Percentiles rank a stretch among this genome's conserved stretches.
Evolutionary conservation across 805 yeast species (phyloP).

Genomic region (Cyberlindnera meyerae): DNA sequence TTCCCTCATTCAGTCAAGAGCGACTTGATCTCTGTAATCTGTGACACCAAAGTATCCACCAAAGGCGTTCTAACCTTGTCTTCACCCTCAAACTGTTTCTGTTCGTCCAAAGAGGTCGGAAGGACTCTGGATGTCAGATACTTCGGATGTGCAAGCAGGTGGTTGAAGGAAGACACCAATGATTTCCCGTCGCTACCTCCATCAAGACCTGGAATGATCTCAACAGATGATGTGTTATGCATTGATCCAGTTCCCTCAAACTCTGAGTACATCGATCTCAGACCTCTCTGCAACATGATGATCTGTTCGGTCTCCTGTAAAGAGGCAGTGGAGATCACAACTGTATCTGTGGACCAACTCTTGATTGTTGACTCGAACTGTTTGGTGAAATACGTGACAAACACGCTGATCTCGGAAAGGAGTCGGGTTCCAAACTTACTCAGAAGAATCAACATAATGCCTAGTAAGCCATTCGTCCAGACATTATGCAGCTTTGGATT

Average conservation of each 20-base stretch:
- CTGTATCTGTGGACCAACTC: slow-evolving; percentile 63
- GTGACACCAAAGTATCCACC: slow-evolving; percentile 42
- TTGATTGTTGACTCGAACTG: slow-evolving; percentile 62
- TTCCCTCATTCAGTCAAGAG: slow-evolving; percentile 19
- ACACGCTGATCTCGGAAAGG: slow-evolving; percentile 59
- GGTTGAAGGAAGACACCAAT: slow-evolving; percentile 57
- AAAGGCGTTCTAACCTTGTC: slow-evolving; percentile 36
- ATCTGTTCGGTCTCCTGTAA: slow-evolving; percentile 68
- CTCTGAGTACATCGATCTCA: slow-evolving; percentile 49
- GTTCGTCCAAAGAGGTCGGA: slow-evolving; percentile 63
- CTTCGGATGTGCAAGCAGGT: slow-evolving; percentile 82
- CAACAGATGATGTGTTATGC: slow-evolving; percentile 21
- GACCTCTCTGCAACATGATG: slow-evolving; percentile 54
- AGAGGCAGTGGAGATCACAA: slow-evolving; percentile 41
- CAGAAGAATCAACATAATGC: slow-evolving; percentile 56
- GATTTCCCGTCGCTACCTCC: slow-evolving; percentile 52
- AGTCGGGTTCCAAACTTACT: slow-evolving; percentile 59
- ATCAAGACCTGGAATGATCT: slow-evolving; percentile 56
- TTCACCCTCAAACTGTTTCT: slow-evolving; percentile 47
- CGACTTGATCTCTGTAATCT: slow-evolving; percentile 49
- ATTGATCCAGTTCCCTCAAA: slow-evolving; percentile 34
- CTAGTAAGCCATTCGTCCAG: slow-evolving; percentile 84
- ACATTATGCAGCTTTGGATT: slow-evolving; percentile 59
- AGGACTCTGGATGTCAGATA: slow-evolving; percentile 65
- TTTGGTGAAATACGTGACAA: slow-evolving; percentile 54